Base-by-base conservation (phyloP, 768 basidiomycete genomes). In the Agaricus blazei region DNA sequence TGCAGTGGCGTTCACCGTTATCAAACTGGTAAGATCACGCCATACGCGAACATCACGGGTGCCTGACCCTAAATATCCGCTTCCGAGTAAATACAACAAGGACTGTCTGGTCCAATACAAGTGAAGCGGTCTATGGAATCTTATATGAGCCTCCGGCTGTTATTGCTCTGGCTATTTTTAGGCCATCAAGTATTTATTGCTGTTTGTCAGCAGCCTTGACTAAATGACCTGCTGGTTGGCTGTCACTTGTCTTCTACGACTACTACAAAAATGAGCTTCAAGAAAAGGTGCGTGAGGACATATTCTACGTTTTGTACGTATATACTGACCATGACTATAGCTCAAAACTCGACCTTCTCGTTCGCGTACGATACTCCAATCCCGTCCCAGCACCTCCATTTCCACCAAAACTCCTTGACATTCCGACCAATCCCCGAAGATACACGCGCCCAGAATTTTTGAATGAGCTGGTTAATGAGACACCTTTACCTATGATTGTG, bases 341-440 rank as follows among this genome's bases (percentile, higher is more conserved):
- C 61, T 70, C 75, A 76, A 94, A 93, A 71, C 79, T 94, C 48
- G 94, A 98, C 69, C 83, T 99, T 27, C 78, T 98, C 51, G 91
- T 96, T 48, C 86, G 93, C 52, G 93, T 96, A 34, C 88, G 96
- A 11, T 98, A 95, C 70, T 81, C 86, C 40, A 97, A 98, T 71
- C 94, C 95, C 2, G 82, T 99, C 2, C 96, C 96, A 1, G 78
- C 93, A 11, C 97, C 97, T 29, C 93, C 97, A 77, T 98, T 91
- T 77, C 97, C 97, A 5, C 96, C 97, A 27, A 96, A 97, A 71
- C 73, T 98, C 3, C 79, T 99, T 64, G 82, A 96, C 56, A 88
- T 98, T 52, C 85, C 89, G n/a, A 97, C 96, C 34, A 82, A 90
- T 65, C 87, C 93, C 4, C 79, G 82, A 67, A 89, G 96, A 43